A percentile compares a stretch with the other conserved stretches of the same genome.
Conservation (phyloP, 2,329 filamentous ascomycete genomes). For the Diaporthe citriasiana region DNA sequence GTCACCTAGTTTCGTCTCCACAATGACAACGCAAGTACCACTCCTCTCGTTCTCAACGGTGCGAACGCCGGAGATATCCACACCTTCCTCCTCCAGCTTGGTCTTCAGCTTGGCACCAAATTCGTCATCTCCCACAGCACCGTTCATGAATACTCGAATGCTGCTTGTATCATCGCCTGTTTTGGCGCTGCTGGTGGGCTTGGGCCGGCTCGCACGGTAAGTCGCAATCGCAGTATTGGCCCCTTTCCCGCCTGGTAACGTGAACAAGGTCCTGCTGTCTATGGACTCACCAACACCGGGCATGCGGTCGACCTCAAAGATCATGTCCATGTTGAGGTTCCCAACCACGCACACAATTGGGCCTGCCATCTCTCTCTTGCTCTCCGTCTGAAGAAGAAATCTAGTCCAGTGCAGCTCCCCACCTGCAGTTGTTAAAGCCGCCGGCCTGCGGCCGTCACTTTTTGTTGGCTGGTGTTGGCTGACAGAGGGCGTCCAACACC, state of each 20-base stretch:
- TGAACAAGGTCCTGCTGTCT: too few species aligned
- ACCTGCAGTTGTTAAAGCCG: not conserved
- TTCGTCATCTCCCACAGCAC: not conserved
- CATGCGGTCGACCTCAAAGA: too few species aligned
- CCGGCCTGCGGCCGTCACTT: not conserved
- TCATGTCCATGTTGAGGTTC: too few species aligned
- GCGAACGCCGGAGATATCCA: not conserved
- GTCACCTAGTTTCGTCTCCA: not conserved
- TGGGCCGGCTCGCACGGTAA: not conserved
- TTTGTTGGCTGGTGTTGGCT: not conserved
- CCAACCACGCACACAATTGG: not conserved
- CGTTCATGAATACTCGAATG: not conserved
- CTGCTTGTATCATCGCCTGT: not conserved
- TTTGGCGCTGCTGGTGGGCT: not conserved
- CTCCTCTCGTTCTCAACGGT: not conserved
- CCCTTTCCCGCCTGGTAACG: too few species aligned
- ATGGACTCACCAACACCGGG: too few species aligned
- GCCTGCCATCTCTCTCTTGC: not conserved
- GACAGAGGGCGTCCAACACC: not conserved
- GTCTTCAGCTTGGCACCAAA: not conserved
- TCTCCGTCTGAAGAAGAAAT: not conserved
- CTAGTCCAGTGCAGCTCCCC: not conserved
- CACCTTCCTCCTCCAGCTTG: not conserved
- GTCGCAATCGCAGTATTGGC: too few species aligned
- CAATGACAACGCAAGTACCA: not conserved